Conservation (phyloP, 176 grass and related monocot species). For the Rhynchospora breviuscula region DNA sequence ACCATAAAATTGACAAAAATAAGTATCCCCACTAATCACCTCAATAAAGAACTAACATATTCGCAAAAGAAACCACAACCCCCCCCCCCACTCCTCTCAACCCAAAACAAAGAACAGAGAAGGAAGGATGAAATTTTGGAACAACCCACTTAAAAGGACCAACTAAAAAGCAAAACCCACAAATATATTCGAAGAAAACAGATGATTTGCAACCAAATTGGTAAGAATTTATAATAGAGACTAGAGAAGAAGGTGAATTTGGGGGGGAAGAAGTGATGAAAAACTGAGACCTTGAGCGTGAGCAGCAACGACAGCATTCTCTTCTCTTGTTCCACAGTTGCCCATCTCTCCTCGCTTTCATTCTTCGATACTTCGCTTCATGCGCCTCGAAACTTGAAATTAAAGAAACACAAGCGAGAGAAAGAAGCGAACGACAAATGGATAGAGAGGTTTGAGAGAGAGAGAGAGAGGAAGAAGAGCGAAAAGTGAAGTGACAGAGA, state of each 20-base stretch:
- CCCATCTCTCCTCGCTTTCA: conserved; percentile 67
- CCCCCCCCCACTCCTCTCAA: not conserved
- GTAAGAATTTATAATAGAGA: not conserved
- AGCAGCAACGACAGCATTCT: conserved; percentile 97
- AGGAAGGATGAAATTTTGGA: not conserved
- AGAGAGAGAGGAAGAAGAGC: conserved; percentile 4
- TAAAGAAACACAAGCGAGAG: not conserved
- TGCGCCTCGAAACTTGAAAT: not conserved
- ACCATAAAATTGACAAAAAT: not conserved
- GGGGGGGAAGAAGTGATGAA: not conserved
- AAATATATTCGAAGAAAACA: not conserved
- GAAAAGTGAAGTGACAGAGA: conserved; percentile 16
- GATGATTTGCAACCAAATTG: conserved; percentile 26
- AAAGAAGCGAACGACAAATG: not conserved
- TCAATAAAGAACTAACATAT: not conserved
- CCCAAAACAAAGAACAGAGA: not conserved
- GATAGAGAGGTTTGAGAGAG: not conserved
- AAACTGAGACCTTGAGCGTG: conserved; percentile 68
- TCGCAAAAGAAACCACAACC: not conserved
- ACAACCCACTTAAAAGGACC: not conserved
- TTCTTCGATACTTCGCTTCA: conserved; percentile 33
- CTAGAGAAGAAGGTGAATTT: not conserved
- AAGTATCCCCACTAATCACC: conserved; percentile 7
- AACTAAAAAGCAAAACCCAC: not conserved
- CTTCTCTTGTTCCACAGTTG: conserved; percentile 92